These are phyloP conservation scores for Aspergillus cejpii DNA, from an alignment of 2,329 filamentous ascomycete genomes.

Conservation along the genomic window DNA sequence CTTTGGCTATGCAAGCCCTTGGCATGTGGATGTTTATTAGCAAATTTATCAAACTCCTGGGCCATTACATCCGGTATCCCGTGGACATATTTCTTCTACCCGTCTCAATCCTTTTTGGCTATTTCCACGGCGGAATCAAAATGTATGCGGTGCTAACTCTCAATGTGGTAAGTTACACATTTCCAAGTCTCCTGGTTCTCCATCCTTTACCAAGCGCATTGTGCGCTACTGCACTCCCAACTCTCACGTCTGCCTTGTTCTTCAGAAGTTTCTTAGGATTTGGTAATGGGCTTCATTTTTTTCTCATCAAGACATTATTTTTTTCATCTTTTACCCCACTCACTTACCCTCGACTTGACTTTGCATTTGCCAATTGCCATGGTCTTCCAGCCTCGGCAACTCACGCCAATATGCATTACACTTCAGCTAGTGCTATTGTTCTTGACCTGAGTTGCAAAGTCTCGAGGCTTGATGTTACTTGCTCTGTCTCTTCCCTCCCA, in stretches of 20 bases:
- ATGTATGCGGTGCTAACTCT: slow-evolving; percentile 77
- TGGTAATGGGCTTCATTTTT: slow-evolving; percentile 1
- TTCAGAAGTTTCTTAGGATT: slow-evolving; percentile 1
- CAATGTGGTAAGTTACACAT: slow-evolving; percentile 60
- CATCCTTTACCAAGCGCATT: background rate
- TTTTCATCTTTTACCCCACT: background rate
- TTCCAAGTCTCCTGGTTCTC: slow-evolving; percentile 1
- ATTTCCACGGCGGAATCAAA: slow-evolving; percentile 89
- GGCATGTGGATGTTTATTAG: slow-evolving; percentile 75
- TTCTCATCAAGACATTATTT: background rate
- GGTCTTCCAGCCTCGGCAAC: too few species aligned
- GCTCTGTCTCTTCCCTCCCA: too few species aligned
- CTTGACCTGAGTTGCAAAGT: too few species aligned
- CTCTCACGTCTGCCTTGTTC: slow-evolving; percentile 3
- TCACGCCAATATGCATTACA: too few species aligned
- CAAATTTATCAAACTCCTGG: slow-evolving; percentile 85
- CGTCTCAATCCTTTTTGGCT: slow-evolving; percentile 83
- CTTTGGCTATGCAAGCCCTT: slow-evolving; percentile 55
- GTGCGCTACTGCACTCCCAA: background rate
- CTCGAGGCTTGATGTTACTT: too few species aligned
- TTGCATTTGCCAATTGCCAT: background rate
- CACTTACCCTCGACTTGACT: background rate
- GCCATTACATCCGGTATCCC: slow-evolving; percentile 78
- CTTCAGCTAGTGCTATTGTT: too few species aligned
- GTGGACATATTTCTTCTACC: slow-evolving; percentile 72